phyloP scores from a whole-genome alignment of 441 rosid species.

The Croton laevigatus region DNA sequence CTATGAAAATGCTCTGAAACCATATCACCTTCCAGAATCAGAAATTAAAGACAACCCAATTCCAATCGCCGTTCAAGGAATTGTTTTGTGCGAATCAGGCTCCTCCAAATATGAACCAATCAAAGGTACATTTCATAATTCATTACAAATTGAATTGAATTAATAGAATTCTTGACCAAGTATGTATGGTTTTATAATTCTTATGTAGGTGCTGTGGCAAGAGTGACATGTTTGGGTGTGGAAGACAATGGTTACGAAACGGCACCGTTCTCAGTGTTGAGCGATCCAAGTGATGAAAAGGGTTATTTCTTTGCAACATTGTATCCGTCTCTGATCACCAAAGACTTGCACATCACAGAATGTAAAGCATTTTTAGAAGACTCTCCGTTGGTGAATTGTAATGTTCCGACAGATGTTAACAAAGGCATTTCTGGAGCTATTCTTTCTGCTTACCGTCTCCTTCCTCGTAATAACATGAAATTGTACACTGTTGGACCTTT shows the following conservation, averaged over 20 bases:
- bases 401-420: constrained; percentile 48
- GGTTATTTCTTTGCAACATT: constrained; percentile 49
- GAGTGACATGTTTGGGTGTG: constrained; percentile 39
- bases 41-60: constrained; percentile 10
- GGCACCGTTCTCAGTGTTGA: constrained; percentile 41
- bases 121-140: constrained; percentile 20
- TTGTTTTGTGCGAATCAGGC: constrained; percentile 35
- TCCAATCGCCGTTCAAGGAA: constrained; percentile 33
- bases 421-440: constrained; percentile 41
- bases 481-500: constrained; percentile 28
- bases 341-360: constrained; percentile 28
- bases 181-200: no score
- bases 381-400: constrained; percentile 41
- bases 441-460: constrained; percentile 31
- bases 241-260: constrained; percentile 37
- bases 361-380: constrained; percentile 48
- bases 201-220: constrained; percentile 39
- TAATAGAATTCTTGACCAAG: no score
- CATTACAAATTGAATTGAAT: no score
- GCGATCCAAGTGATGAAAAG: constrained; percentile 40
- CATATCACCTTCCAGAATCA: background rate
- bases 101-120: constrained; percentile 28
- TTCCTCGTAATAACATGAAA: constrained; percentile 28
- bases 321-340: constrained; percentile 28
- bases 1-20: constrained; percentile 10